Evolutionary conservation across 106 monocot species (phyloP).

Genomic region (Dendrobium nobile): DNA sequence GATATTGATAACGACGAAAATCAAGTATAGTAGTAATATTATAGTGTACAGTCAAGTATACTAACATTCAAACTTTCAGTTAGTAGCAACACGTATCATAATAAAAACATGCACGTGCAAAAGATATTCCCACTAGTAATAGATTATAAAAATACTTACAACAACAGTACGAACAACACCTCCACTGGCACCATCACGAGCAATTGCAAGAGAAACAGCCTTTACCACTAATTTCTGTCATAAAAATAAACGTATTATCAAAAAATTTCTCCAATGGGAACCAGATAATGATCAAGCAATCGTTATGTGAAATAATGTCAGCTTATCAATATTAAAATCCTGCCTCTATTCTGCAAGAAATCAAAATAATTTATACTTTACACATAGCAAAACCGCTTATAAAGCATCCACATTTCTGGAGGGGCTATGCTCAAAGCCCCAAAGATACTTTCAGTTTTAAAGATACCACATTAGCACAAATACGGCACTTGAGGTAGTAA

Average conservation of each 20-base stretch:
- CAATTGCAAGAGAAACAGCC: conserved; percentile 88
- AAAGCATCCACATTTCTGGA: not conserved
- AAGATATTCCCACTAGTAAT: too few relatives aligned
- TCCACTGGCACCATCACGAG: conserved; percentile 91
- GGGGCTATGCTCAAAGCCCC: too few relatives aligned
- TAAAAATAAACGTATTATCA: not conserved
- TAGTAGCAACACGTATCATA: too few relatives aligned
- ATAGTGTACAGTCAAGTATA: too few relatives aligned
- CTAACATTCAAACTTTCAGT: too few relatives aligned
- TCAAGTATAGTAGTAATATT: too few relatives aligned
- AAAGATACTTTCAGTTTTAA: too few relatives aligned
- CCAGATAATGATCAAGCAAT: not conserved
- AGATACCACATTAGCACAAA: too few relatives aligned
- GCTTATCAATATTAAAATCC: not conserved
- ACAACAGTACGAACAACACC: conserved; percentile 92
- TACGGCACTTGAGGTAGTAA: too few relatives aligned
- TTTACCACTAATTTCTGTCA: conserved; percentile 77
- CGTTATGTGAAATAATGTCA: not conserved
- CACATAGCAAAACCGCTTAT: not conserved
- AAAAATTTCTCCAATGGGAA: not conserved
- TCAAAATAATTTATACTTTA: not conserved
- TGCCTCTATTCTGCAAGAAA: not conserved
- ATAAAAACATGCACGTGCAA: too few relatives aligned
- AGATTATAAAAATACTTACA: conserved; percentile 34
- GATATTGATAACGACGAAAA: too few relatives aligned